A percentile compares a stretch with the other conserved stretches of the same genome.
phyloP scores from a whole-genome alignment of 306 rosid genomes.

The Aeschynomene evenia region DNA sequence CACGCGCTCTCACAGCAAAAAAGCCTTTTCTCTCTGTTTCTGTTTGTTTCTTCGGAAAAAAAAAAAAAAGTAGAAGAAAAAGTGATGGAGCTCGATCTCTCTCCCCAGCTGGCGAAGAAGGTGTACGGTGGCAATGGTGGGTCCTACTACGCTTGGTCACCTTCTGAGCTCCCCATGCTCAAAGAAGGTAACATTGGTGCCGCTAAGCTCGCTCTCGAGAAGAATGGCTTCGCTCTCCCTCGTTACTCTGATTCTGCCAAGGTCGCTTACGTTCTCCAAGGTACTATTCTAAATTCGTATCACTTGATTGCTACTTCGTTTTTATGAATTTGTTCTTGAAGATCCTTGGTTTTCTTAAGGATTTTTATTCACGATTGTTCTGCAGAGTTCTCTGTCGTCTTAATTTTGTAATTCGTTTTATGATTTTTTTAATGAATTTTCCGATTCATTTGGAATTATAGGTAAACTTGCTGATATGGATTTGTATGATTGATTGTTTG shows the following conservation, averaged over 20 bases:
- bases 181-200: conserved; percentile 77
- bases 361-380: not conserved
- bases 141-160: conserved; percentile 64
- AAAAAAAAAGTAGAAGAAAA: not conserved
- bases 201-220: conserved; percentile 61
- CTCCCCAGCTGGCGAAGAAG: conserved; percentile 67
- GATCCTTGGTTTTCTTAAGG: not conserved
- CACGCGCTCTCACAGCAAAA: not conserved
- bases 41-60: not conserved
- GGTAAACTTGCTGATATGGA: not conserved
- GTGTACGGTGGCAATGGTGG: conserved; percentile 65
- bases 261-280: conserved; percentile 83
- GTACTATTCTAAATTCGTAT: conserved; percentile 22
- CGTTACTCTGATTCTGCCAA: conserved; percentile 69
- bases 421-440: not conserved
- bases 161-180: conserved; percentile 77
- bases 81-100: conserved; percentile 68
- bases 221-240: conserved; percentile 75
- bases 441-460: not conserved
- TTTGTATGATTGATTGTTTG: not conserved
- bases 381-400: not conserved
- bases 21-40: not conserved
- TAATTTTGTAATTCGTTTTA: not conserved
- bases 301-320: not conserved
- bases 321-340: not conserved